Evolutionary conservation across 331 rosid genomes (phyloP), one percentile per base, ranked within the genome.

Genomic region (Spiraea crenata): DNA sequence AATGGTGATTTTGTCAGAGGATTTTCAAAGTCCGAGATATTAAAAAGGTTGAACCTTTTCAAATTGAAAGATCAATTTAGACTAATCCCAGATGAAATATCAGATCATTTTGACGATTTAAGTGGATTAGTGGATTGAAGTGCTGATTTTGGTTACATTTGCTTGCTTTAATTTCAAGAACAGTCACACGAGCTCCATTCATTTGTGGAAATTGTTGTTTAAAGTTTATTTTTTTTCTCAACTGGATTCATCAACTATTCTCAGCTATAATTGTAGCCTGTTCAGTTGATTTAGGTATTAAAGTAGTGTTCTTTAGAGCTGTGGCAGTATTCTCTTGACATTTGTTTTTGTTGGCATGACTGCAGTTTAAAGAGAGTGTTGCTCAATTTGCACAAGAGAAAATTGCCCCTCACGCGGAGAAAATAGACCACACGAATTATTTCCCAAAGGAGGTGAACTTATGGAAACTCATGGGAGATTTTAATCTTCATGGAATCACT

Each of bases 391-490:
- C 96, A 41, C 80, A 82, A 71, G 97, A 83, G 48, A 73, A 84
- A 76, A 91, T 93, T 73, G 92, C 96, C 41, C 99, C 91, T 70
- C 91, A 91, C 87, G 95, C 95, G 19, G 70, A 96, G 9, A 87
- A 86, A 77, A 84, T 87, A 64, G 97, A 93, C 78, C 96, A 91
- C 74, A 75, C 92, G 1, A 93, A 93, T 80, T 74, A 82, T 72
- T 85, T 93, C 34, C 97, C 98, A 63, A 80, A 90, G 96, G 97
- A 86, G 74, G 91, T 87, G 55, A 89, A 93, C 95, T 84, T 93
- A 72, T 93, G 99, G 99, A 90, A 85, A 82, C 82, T 81, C 79
- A 90, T 93, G 97, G 97, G 98, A 25, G 95, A 89, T 9, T 90
- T 93, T 78, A 89, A 87, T 77, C 99, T 90, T 76, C 97, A 87